Evolutionary conservation across 179 eudicot genomes (phyloP), one percentile per base, ranked within the genome.

Genomic region (Silene coronaria): DNA sequence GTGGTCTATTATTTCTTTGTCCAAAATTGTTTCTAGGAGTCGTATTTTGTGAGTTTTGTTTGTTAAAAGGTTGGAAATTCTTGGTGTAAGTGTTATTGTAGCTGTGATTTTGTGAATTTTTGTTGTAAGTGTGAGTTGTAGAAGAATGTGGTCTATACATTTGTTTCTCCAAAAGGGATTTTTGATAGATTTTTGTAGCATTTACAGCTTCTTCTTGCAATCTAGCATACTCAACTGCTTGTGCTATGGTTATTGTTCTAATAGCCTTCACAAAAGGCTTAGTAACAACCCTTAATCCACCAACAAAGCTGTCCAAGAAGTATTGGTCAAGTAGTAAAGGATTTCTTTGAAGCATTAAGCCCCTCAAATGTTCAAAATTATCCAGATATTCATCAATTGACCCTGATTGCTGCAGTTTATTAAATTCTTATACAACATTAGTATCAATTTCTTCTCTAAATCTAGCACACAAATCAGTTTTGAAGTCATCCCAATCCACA

Each of bases 211-310:
- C 16, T 3, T 38, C 71, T 0, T 67, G 53, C 12, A 65, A 32
- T 5, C 23, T 65, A 65, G 70, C 45, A 65, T 65, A 65, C 9
- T 65, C 70, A 2, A 68, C 57, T 6, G 12, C 72, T 22, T 68
- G 12, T 16, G 51, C 22, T 5, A 67, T 11, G 7, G 30, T 42
- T 42, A 3, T 0, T 0, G 72, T n/a, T 10, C 42, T 22, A 2
- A 68, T 21, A 0, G 72, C 19, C 19, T 13, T 42, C 16, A 68
- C 72, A 38, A 68, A 17, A 3, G 57, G 72, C 1, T 42, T 42
- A 0, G 23, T 5, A 19, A 10, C 23, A 58, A 10, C 23, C 6
- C n/a, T 67, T 1, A 67, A 1, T 3, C 71, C 71, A 1, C 70
- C 70, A 3, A 67, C 12, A 8, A 67, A 36, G 1, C 51, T 67